Evolutionary conservation across 805 yeast genomes (phyloP).

Genomic region (Saccharomyces kudriavzevii): DNA sequence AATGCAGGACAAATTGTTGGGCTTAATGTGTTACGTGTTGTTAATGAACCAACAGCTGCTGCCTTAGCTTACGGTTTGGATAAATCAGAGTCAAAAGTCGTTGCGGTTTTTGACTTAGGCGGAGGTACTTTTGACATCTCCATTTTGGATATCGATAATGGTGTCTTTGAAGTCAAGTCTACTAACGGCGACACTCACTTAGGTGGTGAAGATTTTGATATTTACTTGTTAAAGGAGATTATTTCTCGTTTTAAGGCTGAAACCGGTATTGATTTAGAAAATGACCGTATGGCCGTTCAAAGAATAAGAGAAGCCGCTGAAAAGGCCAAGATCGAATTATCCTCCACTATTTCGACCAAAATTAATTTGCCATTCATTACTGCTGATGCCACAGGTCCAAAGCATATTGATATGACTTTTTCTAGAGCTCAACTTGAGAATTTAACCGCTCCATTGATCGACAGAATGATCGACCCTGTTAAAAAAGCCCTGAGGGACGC

Average conservation of each 20-base stretch:
- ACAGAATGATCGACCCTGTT: constrained; percentile 64
- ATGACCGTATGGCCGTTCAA: constrained; percentile 55
- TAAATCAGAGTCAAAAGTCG: constrained; percentile 62
- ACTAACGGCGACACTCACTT: constrained; percentile 84
- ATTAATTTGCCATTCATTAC: constrained; percentile 67
- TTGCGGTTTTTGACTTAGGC: constrained; percentile 92
- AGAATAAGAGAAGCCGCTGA: constrained; percentile 78
- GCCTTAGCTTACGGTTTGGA: constrained; percentile 90
- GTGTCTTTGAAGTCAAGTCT: constrained; percentile 92
- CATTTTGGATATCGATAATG: constrained; percentile 87
- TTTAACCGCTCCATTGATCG: constrained; percentile 55
- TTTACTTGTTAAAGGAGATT: constrained; percentile 71
- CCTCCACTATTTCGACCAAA: constrained; percentile 55
- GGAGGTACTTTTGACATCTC: constrained; percentile 97
- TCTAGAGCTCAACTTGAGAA: constrained; percentile 63
- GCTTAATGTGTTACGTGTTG: constrained; percentile 65
- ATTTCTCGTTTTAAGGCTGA: constrained; percentile 69
- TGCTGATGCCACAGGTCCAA: constrained; percentile 64
- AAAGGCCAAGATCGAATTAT: constrained; percentile 63
- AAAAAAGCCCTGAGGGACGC: constrained; percentile 69
- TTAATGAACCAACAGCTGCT: constrained; percentile 79
- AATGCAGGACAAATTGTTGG: constrained; percentile 95
- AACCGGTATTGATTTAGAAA: constrained; percentile 45
- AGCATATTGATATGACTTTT: constrained; percentile 52
- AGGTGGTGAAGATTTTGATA: constrained; percentile 81